Evolutionary conservation across 805 yeast species (phyloP).

Genomic region (Barnettozyma siamensis): DNA sequence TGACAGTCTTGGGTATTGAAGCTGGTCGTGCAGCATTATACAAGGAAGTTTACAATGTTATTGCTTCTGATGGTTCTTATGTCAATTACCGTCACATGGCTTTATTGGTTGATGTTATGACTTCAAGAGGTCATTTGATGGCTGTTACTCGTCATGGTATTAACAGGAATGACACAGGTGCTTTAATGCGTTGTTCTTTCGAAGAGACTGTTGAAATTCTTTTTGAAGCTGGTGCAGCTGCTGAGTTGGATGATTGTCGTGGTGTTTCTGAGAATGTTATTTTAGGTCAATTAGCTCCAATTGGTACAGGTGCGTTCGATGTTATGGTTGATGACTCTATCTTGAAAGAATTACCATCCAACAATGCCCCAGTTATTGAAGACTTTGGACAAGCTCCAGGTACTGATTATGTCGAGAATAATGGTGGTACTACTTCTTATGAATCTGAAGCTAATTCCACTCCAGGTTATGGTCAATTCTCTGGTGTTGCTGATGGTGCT

Average conservation of each 20-base stretch:
- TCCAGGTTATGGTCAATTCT: conserved; percentile 57
- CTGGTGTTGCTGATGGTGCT: conserved; percentile 65
- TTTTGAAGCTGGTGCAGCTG: conserved; percentile 96
- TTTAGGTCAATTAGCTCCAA: conserved; percentile 97
- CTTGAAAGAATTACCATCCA: conserved; percentile 43
- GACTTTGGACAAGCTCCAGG: conserved; percentile 30
- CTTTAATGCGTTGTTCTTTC: conserved; percentile 97
- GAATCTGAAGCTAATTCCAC: conserved; percentile 69
- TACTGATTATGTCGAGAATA: conserved; percentile 34
- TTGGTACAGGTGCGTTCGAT: conserved; percentile 98
- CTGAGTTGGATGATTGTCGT: conserved; percentile 95
- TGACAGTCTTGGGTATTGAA: conserved; percentile 95
- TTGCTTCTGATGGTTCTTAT: conserved; percentile 99
- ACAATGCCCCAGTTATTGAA: conserved; percentile 34
- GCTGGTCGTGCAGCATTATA: conserved; percentile 94
- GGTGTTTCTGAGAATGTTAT: conserved; percentile 98
- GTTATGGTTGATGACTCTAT: conserved; percentile 89
- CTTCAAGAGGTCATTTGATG: conserved; percentile 96
- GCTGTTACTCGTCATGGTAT: conserved; percentile 99
- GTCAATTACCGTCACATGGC: conserved; percentile 99
- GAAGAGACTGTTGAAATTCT: conserved; percentile 98
- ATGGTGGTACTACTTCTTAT: conserved; percentile 88
- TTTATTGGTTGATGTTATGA: conserved; percentile 94
- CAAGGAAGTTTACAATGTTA: conserved; percentile 92
- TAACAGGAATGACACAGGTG: conserved; percentile 98